A percentile compares a stretch with the other conserved stretches of the same genome.
These are phyloP conservation scores for Tanacetum coccineum DNA, from an alignment of 129 eudicot species.

Conservation along the genomic window DNA sequence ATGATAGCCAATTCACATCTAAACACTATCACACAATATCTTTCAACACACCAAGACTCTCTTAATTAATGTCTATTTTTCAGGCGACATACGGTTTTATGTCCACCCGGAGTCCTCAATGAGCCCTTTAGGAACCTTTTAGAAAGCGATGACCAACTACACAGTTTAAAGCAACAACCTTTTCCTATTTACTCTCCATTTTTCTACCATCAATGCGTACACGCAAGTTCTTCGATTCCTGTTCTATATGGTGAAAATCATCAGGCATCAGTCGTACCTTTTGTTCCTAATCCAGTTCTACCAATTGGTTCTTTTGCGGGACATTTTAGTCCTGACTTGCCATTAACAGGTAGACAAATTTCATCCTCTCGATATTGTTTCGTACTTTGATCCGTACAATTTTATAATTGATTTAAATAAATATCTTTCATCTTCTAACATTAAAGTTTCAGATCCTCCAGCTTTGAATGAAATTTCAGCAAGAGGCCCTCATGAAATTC, in stretches of 20 bases:
- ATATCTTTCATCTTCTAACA: too few species aligned
- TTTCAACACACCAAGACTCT: neutral
- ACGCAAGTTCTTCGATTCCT: neutral
- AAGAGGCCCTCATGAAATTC: too few species aligned
- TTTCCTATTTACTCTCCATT: conserved; percentile 35
- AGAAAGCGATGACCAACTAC: conserved; percentile 34
- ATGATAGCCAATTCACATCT: too few species aligned
- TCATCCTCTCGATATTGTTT: too few species aligned
- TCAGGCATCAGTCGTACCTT: neutral
- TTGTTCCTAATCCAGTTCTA: neutral
- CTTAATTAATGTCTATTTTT: neutral
- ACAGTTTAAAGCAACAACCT: conserved; percentile 31
- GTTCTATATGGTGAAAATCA: neutral
- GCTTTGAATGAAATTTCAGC: too few species aligned
- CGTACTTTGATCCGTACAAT: too few species aligned
- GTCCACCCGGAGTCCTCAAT: conserved; percentile 37
- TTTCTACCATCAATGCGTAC: conserved; percentile 16
- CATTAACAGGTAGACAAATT: neutral
- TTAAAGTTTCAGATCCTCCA: too few species aligned
- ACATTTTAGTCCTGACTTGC: neutral
- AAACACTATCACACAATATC: neutral
- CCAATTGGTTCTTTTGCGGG: neutral
- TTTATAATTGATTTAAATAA: too few species aligned
- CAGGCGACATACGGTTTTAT: conserved; percentile 43
- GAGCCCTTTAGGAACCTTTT: conserved; percentile 42